phyloP scores from a whole-genome alignment of 129 eudicot genomes.

The Gnaphalium uliginosum region DNA sequence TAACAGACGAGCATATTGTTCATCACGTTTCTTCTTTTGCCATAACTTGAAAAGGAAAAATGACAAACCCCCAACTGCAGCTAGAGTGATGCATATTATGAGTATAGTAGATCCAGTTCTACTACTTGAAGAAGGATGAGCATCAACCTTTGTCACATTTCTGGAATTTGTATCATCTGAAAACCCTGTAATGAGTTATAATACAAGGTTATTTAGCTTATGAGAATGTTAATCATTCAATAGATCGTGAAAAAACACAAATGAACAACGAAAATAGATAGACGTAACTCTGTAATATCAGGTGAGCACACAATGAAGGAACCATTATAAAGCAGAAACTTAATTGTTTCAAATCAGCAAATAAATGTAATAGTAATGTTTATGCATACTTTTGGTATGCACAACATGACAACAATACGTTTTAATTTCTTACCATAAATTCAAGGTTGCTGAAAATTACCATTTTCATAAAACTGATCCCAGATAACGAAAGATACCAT shows the following conservation, averaged over 20 bases:
- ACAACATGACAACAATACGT: background rate
- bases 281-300: background rate
- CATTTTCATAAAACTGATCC: background rate
- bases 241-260: background rate
- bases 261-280: background rate
- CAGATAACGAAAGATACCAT: background rate
- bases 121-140: constrained; percentile 38
- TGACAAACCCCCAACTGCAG: constrained; percentile 49
- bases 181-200: constrained; percentile 47
- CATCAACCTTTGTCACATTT: constrained; percentile 35
- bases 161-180: constrained; percentile 56
- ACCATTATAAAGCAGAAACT: too few species aligned
- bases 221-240: background rate
- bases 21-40: constrained; percentile 93
- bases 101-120: constrained; percentile 51
- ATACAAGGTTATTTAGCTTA: background rate
- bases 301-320: too few species aligned
- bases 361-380: too few species aligned
- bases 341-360: too few species aligned
- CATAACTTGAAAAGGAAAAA: constrained; percentile 74
- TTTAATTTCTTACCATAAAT: background rate
- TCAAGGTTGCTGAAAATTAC: background rate
- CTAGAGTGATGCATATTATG: constrained; percentile 54
- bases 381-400: background rate
- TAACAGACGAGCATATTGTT: constrained; percentile 87